Conservation (phyloP, 352 stramenopile genomes). For the Phytopythium chamaehyphon region DNA sequence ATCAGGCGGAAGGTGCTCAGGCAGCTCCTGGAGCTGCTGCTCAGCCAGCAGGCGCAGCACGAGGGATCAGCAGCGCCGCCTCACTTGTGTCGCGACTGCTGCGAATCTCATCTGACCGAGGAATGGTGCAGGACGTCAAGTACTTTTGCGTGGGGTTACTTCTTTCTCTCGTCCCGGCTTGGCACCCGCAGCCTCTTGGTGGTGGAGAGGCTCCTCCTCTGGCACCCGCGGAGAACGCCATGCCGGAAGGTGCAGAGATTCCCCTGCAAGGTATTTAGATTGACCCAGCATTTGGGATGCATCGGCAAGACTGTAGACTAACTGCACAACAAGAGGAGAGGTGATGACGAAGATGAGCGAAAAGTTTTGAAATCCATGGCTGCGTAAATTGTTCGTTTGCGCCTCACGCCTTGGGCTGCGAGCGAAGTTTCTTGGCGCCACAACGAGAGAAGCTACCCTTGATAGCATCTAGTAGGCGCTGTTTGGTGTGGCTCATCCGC, state of each 20-base stretch:
- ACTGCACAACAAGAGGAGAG: background rate
- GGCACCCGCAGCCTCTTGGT: slow-evolving; percentile 60
- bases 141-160: slow-evolving; percentile 76
- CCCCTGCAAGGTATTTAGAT: slow-evolving; percentile 75
- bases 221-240: slow-evolving; percentile 24
- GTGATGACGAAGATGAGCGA: background rate
- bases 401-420: slow-evolving; percentile 1
- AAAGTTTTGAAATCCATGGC: background rate
- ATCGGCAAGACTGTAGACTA: slow-evolving; percentile 7
- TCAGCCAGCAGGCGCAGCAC: slow-evolving; percentile 13
- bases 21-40: slow-evolving; percentile 8
- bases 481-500: slow-evolving; percentile 51
- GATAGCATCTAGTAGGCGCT: slow-evolving; percentile 65
- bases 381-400: no score
- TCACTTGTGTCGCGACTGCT: slow-evolving; percentile 41
- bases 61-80: slow-evolving; percentile 12
- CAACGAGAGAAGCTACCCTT: slow-evolving; percentile 34
- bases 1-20: slow-evolving; percentile 8
- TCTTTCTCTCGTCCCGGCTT: slow-evolving; percentile 73
- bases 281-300: background rate
- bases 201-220: slow-evolving; percentile 16
- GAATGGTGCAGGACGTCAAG: slow-evolving; percentile 68
- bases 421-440: slow-evolving; percentile 12
- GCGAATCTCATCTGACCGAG: slow-evolving; percentile 68
- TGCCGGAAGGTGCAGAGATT: slow-evolving; percentile 43